Evolutionary conservation across 1,284 basidiomycete species (phyloP).

Genomic region (Pseudozyma pruni): DNA sequence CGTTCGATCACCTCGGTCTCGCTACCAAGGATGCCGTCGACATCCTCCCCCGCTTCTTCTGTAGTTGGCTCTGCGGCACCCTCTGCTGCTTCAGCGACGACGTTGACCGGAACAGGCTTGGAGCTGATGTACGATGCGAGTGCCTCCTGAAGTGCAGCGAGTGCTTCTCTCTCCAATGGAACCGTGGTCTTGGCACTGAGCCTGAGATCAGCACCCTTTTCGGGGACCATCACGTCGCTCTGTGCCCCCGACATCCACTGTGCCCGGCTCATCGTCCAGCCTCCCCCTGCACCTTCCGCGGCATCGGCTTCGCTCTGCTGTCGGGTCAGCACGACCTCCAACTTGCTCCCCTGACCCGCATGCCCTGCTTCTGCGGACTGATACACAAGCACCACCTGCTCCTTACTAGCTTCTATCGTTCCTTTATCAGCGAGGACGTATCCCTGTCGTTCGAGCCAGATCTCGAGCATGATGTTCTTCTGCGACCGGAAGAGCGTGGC

Average conservation of each 20-base stretch:
- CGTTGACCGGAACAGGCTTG: background rate
- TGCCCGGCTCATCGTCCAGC: constrained; percentile 9
- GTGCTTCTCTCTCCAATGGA: background rate
- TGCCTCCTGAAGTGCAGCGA: constrained; percentile 8
- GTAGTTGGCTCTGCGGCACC: background rate
- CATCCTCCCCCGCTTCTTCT: constrained; percentile 5
- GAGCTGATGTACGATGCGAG: constrained; percentile 10
- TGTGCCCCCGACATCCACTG: constrained; percentile 24
- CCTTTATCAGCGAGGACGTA: constrained; percentile 5
- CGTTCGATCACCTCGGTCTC: constrained; percentile 20
- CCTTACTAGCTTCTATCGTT: background rate
- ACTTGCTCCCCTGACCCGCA: constrained; percentile 6
- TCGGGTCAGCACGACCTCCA: constrained; percentile 18
- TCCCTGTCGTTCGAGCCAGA: constrained; percentile 36
- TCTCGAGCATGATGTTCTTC: constrained; percentile 30
- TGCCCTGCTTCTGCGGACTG: constrained; percentile 11
- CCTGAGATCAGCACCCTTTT: constrained; percentile 29
- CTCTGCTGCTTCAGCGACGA: background rate
- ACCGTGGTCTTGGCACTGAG: constrained; percentile 8
- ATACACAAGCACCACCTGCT: constrained; percentile 23
- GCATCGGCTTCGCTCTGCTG: constrained; percentile 3
- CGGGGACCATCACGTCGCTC: constrained; percentile 29
- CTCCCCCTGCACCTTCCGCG: constrained; percentile 6
- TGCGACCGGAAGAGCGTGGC: constrained; percentile 37
- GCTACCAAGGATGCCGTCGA: constrained; percentile 4